Evolutionary conservation across 345 rosid species (phyloP).

Genomic region (Carallia pectinifolia): DNA sequence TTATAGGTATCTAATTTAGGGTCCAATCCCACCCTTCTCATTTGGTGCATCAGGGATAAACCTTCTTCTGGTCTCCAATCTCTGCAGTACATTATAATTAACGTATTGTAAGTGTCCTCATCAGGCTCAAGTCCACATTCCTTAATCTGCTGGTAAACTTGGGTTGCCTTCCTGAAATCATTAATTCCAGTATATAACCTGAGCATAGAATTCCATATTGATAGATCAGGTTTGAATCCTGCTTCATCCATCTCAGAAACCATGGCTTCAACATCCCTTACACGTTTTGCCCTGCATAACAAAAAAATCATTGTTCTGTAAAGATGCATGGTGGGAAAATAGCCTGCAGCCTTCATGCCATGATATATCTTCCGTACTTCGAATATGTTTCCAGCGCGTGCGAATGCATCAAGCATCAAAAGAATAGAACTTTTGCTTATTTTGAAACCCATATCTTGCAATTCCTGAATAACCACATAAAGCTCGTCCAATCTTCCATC

Average conservation of each 20-base stretch:
- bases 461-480: conserved; percentile 74
- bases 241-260: conserved; percentile 89
- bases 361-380: conserved; percentile 90
- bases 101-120: conserved; percentile 77
- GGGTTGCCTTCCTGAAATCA: conserved; percentile 69
- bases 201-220: conserved; percentile 87
- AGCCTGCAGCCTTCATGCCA: conserved; percentile 97
- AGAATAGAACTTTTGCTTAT: conserved; percentile 89
- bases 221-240: conserved; percentile 76
- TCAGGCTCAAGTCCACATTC: conserved; percentile 73
- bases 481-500: conserved; percentile 84
- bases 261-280: conserved; percentile 87
- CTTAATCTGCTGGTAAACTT: conserved; percentile 67
- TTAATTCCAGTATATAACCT: conserved; percentile 70
- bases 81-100: conserved; percentile 86
- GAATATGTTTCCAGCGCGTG: conserved; percentile 66
- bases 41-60: conserved; percentile 64
- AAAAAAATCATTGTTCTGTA: conserved; percentile 74
- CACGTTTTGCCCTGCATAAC: conserved; percentile 72
- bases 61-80: conserved; percentile 89
- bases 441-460: conserved; percentile 95
- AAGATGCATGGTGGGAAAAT: conserved; percentile 91
- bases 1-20: conserved; percentile 86
- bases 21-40: conserved; percentile 65
- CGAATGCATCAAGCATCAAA: conserved; percentile 88